Conservation (phyloP, 2,329 filamentous ascomycete genomes). For the Talaromyces sp. region DNA sequence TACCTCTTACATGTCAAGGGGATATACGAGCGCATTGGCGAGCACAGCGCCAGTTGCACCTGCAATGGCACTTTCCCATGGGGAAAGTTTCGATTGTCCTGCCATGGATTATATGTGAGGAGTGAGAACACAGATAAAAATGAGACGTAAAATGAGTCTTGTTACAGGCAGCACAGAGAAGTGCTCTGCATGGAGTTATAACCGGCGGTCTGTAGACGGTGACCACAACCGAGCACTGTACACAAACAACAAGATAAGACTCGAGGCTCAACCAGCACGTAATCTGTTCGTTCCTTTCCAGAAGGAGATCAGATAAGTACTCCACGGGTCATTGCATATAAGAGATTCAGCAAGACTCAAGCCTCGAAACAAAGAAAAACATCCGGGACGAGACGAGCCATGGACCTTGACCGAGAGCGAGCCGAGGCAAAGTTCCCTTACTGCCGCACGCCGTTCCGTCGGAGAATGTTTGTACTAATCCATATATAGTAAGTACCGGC, state of each 20-base stretch:
- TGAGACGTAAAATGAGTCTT: neutral
- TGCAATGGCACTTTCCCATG: slow-evolving; percentile 90
- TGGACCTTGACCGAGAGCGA: neutral
- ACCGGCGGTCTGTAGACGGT: neutral
- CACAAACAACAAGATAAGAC: neutral
- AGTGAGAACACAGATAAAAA: neutral
- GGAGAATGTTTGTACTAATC: neutral
- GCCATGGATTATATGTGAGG: slow-evolving; percentile 41
- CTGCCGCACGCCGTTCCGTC: slow-evolving; percentile 4
- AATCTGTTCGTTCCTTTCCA: neutral
- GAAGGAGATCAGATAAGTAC: neutral
- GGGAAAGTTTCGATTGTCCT: slow-evolving; percentile 69
- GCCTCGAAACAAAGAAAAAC: neutral
- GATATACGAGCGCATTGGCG: slow-evolving; percentile 93
- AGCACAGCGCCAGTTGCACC: slow-evolving; percentile 90
- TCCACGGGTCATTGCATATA: slow-evolving; percentile 4
- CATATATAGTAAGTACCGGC: neutral
- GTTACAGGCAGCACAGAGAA: neutral
- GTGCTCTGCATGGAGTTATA: neutral
- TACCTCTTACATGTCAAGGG: slow-evolving; percentile 80
- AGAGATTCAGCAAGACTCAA: neutral
- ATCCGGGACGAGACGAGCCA: neutral
- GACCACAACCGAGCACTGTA: neutral
- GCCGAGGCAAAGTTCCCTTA: slow-evolving; percentile 1
- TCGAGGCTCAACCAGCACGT: neutral